Percentiles rank a stretch among this genome's conserved stretches.
Conservation (phyloP, 2,329 filamentous ascomycete genomes). For the Cryphonectria radicalis region DNA sequence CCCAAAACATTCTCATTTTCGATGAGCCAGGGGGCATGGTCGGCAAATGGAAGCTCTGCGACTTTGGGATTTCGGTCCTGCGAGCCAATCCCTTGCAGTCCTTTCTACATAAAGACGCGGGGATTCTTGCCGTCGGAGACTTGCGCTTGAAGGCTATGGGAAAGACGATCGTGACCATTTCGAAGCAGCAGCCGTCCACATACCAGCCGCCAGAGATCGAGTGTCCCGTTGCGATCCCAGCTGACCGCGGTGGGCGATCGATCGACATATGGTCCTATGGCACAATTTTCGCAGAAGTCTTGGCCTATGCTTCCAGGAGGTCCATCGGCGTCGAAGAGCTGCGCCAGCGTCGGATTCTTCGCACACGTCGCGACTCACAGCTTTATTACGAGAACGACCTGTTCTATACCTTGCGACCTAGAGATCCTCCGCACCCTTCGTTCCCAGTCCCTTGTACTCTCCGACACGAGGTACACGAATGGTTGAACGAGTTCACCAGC, state of each 20-base stretch:
- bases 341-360: background rate
- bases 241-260: background rate
- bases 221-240: background rate
- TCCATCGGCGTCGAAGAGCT: constrained; percentile 7
- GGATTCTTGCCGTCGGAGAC: constrained; percentile 19
- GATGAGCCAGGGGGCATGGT: constrained; percentile 10
- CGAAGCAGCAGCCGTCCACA: constrained; percentile 11
- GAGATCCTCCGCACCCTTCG: background rate
- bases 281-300: constrained; percentile 25
- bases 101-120: background rate
- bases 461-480: background rate
- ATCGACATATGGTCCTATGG: constrained; percentile 28
- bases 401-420: constrained; percentile 14
- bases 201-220: constrained; percentile 27
- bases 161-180: constrained; percentile 10
- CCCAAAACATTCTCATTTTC: constrained; percentile 26
- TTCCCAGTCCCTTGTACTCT: background rate
- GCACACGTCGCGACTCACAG: background rate
- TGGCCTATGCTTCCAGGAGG: constrained; percentile 18
- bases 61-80: constrained; percentile 30
- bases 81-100: background rate
- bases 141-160: constrained; percentile 14
- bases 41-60: constrained; percentile 26
- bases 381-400: constrained; percentile 10
- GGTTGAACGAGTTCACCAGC: constrained; percentile 11